Evolutionary conservation across 768 basidiomycete species (phyloP).

Genomic region (Suillus americanus): DNA sequence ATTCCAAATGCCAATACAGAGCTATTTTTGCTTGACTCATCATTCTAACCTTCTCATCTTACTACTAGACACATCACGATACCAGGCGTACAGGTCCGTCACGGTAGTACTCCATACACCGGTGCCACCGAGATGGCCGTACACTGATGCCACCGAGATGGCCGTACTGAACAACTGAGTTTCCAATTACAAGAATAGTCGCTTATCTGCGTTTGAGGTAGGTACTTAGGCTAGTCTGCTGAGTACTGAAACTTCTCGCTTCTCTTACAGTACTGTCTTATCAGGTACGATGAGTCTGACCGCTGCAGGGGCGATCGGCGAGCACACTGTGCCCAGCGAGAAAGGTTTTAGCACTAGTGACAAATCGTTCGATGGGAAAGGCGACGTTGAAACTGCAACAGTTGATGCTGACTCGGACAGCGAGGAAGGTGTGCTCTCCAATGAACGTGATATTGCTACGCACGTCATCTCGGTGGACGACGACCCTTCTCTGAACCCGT

Average conservation of each 20-base stretch:
- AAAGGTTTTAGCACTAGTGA: conserved; percentile 15
- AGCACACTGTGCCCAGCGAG: conserved; percentile 4
- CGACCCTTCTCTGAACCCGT: conserved; percentile 44
- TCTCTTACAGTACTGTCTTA: not conserved
- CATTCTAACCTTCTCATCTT: too few species aligned
- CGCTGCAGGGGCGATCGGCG: not conserved
- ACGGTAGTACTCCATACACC: too few species aligned
- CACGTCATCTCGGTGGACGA: conserved; percentile 43
- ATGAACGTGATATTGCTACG: conserved; percentile 44
- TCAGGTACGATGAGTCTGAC: conserved; percentile 3
- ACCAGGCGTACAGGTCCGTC: too few species aligned
- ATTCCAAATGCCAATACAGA: too few species aligned
- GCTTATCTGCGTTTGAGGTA: too few species aligned
- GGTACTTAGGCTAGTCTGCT: not conserved
- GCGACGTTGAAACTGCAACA: conserved; percentile 29
- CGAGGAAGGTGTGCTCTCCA: conserved; percentile 34
- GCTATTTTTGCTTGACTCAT: too few species aligned
- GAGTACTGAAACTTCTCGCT: too few species aligned
- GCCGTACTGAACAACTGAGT: too few species aligned
- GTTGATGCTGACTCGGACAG: conserved; percentile 19
- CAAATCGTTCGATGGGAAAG: conserved; percentile 28
- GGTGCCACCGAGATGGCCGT: too few species aligned
- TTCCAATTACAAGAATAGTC: too few species aligned
- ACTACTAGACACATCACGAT: too few species aligned
- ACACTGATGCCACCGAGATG: too few species aligned